Conservation (phyloP, 148 eudicot genomes). For the Nepenthes gracilis region DNA sequence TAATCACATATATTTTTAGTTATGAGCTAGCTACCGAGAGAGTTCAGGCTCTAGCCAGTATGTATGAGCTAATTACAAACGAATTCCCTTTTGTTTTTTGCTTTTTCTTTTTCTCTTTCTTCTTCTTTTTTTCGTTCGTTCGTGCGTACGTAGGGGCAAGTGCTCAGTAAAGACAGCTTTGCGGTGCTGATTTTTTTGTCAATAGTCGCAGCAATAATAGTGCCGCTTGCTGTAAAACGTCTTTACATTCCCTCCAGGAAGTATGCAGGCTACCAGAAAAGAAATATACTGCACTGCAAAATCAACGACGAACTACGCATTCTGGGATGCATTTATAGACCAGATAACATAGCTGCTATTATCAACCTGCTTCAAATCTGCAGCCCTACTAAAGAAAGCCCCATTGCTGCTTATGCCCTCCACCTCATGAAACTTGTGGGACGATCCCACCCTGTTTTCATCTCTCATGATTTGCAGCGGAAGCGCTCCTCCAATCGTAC, state of each 20-base stretch:
- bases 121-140: not conserved
- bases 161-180: not conserved
- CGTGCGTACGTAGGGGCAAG: not conserved
- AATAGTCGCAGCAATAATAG: constrained; percentile 17
- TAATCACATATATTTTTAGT: not conserved
- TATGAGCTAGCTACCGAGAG: not conserved
- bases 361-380: constrained; percentile 33
- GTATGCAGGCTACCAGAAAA: constrained; percentile 24
- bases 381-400: constrained; percentile 16
- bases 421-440: constrained; percentile 47
- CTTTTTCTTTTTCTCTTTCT: too few relatives aligned
- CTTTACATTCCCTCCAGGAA: constrained; percentile 51
- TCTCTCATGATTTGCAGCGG: constrained; percentile 21
- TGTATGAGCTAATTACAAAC: too few relatives aligned
- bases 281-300: constrained; percentile 23
- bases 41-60: too few relatives aligned
- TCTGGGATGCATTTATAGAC: constrained; percentile 30
- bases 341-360: constrained; percentile 38
- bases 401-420: constrained; percentile 26
- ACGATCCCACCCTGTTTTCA: constrained; percentile 21
- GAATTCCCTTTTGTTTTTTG: too few relatives aligned
- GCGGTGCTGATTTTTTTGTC: constrained; percentile 24
- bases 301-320: constrained; percentile 31
- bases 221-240: constrained; percentile 18
- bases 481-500: constrained; percentile 9